Evolutionary conservation across 2,329 filamentous ascomycete genomes (phyloP).

Genomic region (Xylaria sp.): DNA sequence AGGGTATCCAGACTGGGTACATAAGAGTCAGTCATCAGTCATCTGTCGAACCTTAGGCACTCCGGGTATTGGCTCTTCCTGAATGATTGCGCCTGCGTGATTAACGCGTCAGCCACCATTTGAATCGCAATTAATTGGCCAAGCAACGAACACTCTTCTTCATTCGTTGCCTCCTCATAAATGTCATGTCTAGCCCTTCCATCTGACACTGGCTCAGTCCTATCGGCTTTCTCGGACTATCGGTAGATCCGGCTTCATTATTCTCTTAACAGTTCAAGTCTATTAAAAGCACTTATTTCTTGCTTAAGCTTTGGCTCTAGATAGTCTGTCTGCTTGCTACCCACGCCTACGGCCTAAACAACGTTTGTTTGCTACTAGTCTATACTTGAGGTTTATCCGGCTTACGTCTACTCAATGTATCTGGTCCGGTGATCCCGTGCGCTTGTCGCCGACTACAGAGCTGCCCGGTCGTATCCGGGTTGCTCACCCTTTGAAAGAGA

Average conservation of each 20-base stretch:
- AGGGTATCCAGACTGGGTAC: constrained; percentile 1
- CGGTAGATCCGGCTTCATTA: constrained; percentile 16
- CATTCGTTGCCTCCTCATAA: constrained; percentile 22
- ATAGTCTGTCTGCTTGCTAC: constrained; percentile 2
- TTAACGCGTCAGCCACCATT: constrained; percentile 39
- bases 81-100: constrained; percentile 30
- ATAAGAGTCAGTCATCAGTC: too few relatives aligned
- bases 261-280: constrained; percentile 6
- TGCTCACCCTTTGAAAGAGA: constrained; percentile 14
- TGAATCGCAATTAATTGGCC: constrained; percentile 35
- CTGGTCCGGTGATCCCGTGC: constrained; percentile 30
- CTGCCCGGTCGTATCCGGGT: constrained; percentile 10
- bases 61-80: constrained; percentile 29
- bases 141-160: constrained; percentile 13
- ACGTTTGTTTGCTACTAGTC: not conserved
- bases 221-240: constrained; percentile 4
- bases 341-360: constrained; percentile 1
- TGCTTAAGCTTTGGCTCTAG: not conserved
- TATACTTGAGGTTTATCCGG: not conserved
- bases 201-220: constrained; percentile 8
- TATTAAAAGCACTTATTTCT: constrained; percentile 8
- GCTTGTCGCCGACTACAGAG: constrained; percentile 30
- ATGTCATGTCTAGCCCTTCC: constrained; percentile 23
- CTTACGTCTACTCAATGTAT: constrained; percentile 34
- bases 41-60: constrained; percentile 17